Percentiles rank a stretch among this genome's conserved stretches.
These are phyloP conservation scores for Closterium sp. DNA, from an alignment of 139 green algal genomes.

Conservation along the genomic window DNA sequence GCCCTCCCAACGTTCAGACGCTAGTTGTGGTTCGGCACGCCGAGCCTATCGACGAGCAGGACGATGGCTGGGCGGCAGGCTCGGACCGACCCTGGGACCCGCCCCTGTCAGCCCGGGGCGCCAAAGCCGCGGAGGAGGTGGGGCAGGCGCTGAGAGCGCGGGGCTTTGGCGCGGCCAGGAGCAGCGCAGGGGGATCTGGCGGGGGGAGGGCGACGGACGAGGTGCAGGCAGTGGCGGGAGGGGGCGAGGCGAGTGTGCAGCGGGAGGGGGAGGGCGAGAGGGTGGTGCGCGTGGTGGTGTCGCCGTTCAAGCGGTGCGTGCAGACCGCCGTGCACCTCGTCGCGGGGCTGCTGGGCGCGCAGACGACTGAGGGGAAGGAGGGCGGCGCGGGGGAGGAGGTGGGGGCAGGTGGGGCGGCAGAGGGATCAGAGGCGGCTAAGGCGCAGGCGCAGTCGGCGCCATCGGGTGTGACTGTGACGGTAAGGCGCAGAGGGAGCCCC, in stretches of 20 bases:
- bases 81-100: constrained; percentile 44
- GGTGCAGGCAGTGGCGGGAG: neutral
- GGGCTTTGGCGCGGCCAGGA: neutral
- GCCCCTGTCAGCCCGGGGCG: constrained; percentile 35
- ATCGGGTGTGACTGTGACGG: neutral
- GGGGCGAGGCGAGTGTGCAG: too few species aligned
- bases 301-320: constrained; percentile 42
- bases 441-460: neutral
- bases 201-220: too few species aligned
- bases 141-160: neutral
- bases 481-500: neutral
- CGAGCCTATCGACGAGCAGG: constrained; percentile 29
- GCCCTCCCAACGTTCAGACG: neutral
- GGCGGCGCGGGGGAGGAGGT: neutral
- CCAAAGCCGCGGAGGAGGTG: constrained; percentile 12
- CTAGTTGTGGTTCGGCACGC: constrained; percentile 47
- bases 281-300: constrained; percentile 33
- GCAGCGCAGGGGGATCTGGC: too few species aligned
- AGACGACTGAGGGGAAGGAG: neutral
- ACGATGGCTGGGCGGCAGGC: constrained; percentile 10
- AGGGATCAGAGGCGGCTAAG: neutral
- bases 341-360: neutral
- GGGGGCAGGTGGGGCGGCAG: neutral
- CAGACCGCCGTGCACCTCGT: constrained; percentile 26
- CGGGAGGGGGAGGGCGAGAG: neutral